Conservation (phyloP, 129 eudicot species). For the Heracleum sosnowskyi region DNA sequence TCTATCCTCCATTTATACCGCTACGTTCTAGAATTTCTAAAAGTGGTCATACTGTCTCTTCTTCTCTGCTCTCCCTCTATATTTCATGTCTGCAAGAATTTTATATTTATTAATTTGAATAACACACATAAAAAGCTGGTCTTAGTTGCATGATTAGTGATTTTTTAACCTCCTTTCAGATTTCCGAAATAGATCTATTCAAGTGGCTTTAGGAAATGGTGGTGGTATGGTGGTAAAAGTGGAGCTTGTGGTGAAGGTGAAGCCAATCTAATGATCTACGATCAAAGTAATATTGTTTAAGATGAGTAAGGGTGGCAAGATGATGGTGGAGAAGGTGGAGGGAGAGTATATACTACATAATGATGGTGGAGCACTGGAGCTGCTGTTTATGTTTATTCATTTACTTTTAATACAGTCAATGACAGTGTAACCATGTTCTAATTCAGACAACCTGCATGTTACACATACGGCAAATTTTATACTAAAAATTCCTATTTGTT, state of each 20-base stretch:
- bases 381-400: neutral
- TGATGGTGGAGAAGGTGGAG: neutral
- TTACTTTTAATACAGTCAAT: neutral
- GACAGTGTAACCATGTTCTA: neutral
- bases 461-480: neutral
- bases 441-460: neutral
- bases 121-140: neutral
- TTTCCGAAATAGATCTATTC: neutral
- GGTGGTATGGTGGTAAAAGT: neutral
- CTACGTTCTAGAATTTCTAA: too few relatives aligned
- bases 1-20: too few relatives aligned
- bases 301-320: neutral
- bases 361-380: neutral
- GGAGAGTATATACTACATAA: neutral
- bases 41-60: too few relatives aligned
- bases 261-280: neutral
- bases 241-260: neutral
- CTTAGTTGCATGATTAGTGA: neutral
- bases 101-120: too few relatives aligned
- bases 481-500: neutral
- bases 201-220: neutral
- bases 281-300: neutral
- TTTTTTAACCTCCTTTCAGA: neutral
- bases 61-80: too few relatives aligned
- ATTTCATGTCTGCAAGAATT: too few relatives aligned